phyloP scores from a whole-genome alignment of 192 early-diverging fungal species.

The Podila epigama region DNA sequence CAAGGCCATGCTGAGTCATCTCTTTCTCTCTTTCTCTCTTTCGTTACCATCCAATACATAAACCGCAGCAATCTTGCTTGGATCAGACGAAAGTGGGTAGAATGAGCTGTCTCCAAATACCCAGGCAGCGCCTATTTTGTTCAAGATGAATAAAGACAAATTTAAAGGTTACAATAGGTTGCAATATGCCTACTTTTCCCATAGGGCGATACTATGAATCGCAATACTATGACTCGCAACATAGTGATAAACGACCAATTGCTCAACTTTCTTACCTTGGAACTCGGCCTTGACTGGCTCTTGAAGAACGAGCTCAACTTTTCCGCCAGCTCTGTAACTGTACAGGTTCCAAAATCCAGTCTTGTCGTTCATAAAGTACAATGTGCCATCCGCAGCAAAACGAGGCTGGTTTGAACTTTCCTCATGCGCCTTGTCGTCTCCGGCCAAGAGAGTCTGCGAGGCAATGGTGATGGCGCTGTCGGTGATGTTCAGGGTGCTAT shows the following conservation, averaged over 20 bases:
- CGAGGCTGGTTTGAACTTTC: slow-evolving; percentile 65
- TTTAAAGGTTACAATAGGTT: too few species aligned
- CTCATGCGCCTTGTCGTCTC: slow-evolving; percentile 33
- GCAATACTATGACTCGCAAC: too few species aligned
- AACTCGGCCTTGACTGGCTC: slow-evolving; percentile 69
- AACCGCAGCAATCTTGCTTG: slow-evolving; percentile 43
- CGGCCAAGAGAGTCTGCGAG: slow-evolving; percentile 27
- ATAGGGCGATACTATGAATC: too few species aligned
- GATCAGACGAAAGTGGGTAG: slow-evolving; percentile 46
- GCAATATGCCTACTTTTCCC: too few species aligned
- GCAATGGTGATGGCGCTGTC: slow-evolving; percentile 12
- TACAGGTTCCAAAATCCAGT: slow-evolving; percentile 79
- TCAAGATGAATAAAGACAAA: neutral
- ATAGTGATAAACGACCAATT: slow-evolving; percentile 33
- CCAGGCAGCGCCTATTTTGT: slow-evolving; percentile 32
- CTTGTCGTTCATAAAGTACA: slow-evolving; percentile 75
- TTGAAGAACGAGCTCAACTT: slow-evolving; percentile 49
- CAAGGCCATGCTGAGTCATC: too few species aligned
- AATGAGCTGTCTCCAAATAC: slow-evolving; percentile 24
- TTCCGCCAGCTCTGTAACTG: slow-evolving; percentile 46
- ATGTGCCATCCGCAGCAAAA: slow-evolving; percentile 59
- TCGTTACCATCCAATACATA: slow-evolving; percentile 37
- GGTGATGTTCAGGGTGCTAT: slow-evolving; percentile 48
- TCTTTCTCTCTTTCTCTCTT: neutral
- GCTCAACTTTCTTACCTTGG: slow-evolving; percentile 35